Evolutionary conservation across 192 early-diverging fungal species (phyloP), one percentile per base, ranked within the genome.

Genomic region (Gigaspora rosea): DNA sequence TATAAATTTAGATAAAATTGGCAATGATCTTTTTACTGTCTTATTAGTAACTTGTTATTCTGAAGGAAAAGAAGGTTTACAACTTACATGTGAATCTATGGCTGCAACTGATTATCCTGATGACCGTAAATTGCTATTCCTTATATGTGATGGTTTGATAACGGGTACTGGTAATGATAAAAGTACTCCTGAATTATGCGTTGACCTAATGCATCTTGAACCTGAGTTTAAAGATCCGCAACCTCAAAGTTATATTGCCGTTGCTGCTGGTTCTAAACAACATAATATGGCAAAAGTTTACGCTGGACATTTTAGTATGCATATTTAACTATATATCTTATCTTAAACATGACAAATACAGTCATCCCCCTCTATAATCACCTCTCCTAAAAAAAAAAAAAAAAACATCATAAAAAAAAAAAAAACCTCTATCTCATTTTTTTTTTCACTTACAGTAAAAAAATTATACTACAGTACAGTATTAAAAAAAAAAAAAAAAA

Each of bases 1-100:
- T 10, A 84, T 82, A 16, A 85, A 85, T 81, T 82, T 84, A 82
- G 77, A 79, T 64, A 78, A 83, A 80, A 81, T 81, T 12, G 79
- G 80, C 35, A 83, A 80, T 62, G 75, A 82, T 11, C 65, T 80
- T 4, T 84, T 89, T 75, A 90, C 90, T 2, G 82, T 96, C 65
- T 87, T 94, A 54, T 81, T 97, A 52, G 94, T 98, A 2, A 94
- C 95, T 2, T 94, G 93, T 80, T 98, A 98, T 80, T 97, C 95
- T 41, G 96, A 98, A 82, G 92, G 93, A 63, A 88, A 91, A 47
- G 86, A 86, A 35, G 92, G 92, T 36, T 85, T 95, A 22, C 87
- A 91, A 46, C 93, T 86, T 18, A 97, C 96, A 4, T 87, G 95
- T 70, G 93, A 95, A 80, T 96, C 95, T 48, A 85, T 98, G 54